Conservation (phyloP, 1,284 basidiomycete genomes). For the Xerocomus cyaneibrunnescens region DNA sequence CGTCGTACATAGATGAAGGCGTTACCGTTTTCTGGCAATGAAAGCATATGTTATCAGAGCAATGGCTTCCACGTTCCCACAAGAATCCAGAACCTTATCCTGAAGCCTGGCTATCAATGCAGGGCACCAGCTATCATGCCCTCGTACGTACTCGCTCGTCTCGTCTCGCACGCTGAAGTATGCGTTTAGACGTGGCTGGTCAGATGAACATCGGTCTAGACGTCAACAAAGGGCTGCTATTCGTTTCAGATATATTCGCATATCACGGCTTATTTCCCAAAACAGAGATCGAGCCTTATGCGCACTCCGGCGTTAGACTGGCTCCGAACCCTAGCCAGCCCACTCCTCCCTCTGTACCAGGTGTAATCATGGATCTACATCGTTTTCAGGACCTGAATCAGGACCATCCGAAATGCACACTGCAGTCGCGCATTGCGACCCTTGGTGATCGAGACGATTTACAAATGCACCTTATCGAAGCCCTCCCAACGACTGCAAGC, state of each 20-base stretch:
- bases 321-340: no score
- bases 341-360: background rate
- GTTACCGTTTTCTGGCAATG: background rate
- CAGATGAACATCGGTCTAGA: background rate
- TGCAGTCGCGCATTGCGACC: conserved; percentile 21
- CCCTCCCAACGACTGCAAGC: conserved; percentile 33
- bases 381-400: conserved; percentile 6
- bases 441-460: conserved; percentile 41
- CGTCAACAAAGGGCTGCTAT: background rate
- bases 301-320: no score
- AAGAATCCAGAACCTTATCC: conserved; percentile 13
- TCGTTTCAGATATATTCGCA: conserved; percentile 11
- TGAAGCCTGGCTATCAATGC: background rate
- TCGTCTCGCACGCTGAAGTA: conserved; percentile 1
- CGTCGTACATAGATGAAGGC: background rate
- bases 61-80: conserved; percentile 5
- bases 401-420: conserved; percentile 7
- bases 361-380: conserved; percentile 17
- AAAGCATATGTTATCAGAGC: background rate
- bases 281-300: no score
- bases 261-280: background rate
- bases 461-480: conserved; percentile 53
- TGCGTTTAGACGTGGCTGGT: background rate
- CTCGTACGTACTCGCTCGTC: conserved; percentile 18
- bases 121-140: background rate